Evolutionary conservation across 345 rosid species (phyloP).

Genomic region (Leavenworthia alabamica): DNA sequence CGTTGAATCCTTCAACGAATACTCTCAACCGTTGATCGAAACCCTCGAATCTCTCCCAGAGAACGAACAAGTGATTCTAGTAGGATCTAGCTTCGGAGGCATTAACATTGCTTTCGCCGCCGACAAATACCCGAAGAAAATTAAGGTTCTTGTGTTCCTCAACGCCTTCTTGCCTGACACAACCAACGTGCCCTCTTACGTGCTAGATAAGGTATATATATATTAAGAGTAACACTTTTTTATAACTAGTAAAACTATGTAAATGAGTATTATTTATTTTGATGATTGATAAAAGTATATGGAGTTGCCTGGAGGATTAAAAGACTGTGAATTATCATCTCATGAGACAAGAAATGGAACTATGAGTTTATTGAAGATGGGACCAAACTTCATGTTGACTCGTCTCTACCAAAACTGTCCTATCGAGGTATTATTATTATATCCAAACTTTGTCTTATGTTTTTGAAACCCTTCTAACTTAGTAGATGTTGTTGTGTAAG

Average conservation of each 20-base stretch:
- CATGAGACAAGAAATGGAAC: conserved; percentile 21
- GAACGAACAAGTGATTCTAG: conserved; percentile 25
- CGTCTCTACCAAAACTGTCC: conserved; percentile 28
- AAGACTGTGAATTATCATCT: conserved; percentile 24
- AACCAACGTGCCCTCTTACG: conserved; percentile 25
- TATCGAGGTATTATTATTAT: conserved; percentile 1
- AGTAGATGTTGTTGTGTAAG: conserved; percentile 1
- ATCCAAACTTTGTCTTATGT: not conserved
- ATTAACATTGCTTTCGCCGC: conserved; percentile 26
- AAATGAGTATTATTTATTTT: not conserved
- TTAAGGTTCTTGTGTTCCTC: conserved; percentile 23
- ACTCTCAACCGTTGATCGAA: conserved; percentile 29
- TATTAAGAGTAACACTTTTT: not conserved
- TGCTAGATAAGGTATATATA: conserved; percentile 27
- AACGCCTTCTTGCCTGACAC: conserved; percentile 37
- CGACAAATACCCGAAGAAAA: conserved; percentile 15
- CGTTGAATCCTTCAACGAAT: conserved; percentile 19
- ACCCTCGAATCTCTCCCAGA: conserved; percentile 21
- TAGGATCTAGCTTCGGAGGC: conserved; percentile 34
- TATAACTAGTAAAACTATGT: not conserved
- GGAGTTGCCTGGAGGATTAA: conserved; percentile 12
- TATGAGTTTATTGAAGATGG: conserved; percentile 27
- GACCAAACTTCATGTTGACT: conserved; percentile 27
- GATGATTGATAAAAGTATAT: conserved; percentile 14
- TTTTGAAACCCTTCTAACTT: not conserved